Base-by-base conservation (phyloP, 1,284 basidiomycete species). In the Cerrena zonata region DNA sequence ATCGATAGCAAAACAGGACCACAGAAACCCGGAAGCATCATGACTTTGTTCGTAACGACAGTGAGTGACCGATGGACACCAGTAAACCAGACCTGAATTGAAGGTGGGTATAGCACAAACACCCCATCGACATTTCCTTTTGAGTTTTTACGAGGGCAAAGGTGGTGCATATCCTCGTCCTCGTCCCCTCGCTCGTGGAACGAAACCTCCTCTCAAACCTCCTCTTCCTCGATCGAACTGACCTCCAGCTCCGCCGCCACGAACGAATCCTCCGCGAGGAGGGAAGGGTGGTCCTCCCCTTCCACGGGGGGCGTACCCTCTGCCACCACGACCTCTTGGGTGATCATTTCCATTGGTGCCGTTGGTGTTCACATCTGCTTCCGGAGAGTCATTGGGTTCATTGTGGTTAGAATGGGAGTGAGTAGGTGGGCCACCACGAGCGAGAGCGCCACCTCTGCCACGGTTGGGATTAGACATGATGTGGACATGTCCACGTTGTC, bases 381-480 rank as follows among this genome's bases (percentile, higher is more conserved):
- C 18, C 5, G 40, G 40, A 15, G 13, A 23, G 49, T 51, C 56
- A 36, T 56, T 56, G 26, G 43, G 39, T 21, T 50, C 39, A 12
- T 45, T 24, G 2, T 19, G 36, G 23, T 45, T 36, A 2, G 49
- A 40, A 13, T 46, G 15, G 41, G 1, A 50, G 49, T 1, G 41
- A 45, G 1, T 49, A 56, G 13, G 60, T 61, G 7, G 7, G 30
- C 30, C 30, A 18, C 64, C 64, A 5, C 59, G 58, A 15, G 62
- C 59, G 18, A 52, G n/a, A 36, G 51, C 5, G 3, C 59, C 60
- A 45, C 66, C 68, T n/a, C 73, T 68, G n/a, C 74, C 78, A 46
- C 82, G 73, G 61, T 84, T 82, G 0, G 86, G 89, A 61, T 91
- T 91, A 3, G 77, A 66, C 80, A 83, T 77, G 43, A 85, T 81